phyloP scores from a whole-genome alignment of 768 basidiomycete genomes.

The Collybia sordida region DNA sequence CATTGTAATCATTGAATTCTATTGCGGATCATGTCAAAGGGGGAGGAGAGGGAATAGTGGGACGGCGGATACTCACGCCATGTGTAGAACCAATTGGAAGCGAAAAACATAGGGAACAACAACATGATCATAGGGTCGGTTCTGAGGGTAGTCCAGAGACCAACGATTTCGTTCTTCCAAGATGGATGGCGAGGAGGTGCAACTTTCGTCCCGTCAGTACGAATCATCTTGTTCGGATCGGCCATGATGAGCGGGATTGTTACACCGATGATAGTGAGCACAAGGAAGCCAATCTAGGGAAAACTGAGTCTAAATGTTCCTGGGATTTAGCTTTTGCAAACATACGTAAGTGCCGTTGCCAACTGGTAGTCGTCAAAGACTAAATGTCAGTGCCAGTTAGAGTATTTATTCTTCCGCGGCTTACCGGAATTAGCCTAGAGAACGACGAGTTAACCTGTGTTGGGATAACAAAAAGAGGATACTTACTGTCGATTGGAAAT shows the following conservation, averaged over 20 bases:
- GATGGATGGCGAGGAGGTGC: constrained; percentile 63
- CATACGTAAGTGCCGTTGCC: constrained; percentile 75
- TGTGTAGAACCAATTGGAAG: constrained; percentile 56
- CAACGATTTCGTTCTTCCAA: constrained; percentile 74
- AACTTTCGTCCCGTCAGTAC: constrained; percentile 74
- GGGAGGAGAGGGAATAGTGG: not conserved
- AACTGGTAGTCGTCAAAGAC: constrained; percentile 36
- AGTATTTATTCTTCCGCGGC: constrained; percentile 8
- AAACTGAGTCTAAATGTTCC: not conserved
- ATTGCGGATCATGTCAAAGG: constrained; percentile 1
- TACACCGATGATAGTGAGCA: constrained; percentile 71
- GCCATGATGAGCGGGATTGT: constrained; percentile 68
- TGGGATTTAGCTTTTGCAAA: not conserved
- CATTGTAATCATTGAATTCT: constrained; percentile 83
- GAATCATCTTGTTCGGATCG: constrained; percentile 68
- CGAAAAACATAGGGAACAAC: constrained; percentile 5
- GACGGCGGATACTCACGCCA: constrained; percentile 57
- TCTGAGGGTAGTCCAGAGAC: constrained; percentile 64
- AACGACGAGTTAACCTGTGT: constrained; percentile 17
- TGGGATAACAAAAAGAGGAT: not conserved
- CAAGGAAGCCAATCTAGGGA: constrained; percentile 68
- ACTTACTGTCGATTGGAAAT: constrained; percentile 61
- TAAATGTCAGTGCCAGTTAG: not conserved
- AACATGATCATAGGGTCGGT: constrained; percentile 69
- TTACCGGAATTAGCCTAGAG: constrained; percentile 39